phyloP scores from a whole-genome alignment of 2,329 filamentous ascomycete genomes.

The Alternaria sp. region DNA sequence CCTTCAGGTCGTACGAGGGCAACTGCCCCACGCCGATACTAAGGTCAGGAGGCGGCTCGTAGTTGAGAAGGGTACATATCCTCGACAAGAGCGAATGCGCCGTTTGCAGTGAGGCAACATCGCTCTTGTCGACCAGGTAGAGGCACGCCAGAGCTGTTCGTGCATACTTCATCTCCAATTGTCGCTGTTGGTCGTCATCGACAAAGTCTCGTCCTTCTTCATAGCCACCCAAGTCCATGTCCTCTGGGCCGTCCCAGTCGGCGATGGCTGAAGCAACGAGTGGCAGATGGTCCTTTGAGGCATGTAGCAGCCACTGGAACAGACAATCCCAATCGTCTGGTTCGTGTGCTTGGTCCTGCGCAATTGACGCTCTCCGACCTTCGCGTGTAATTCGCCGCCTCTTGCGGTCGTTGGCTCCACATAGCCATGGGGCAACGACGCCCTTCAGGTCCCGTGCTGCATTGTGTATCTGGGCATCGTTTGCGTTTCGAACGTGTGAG shows the following conservation, averaged over 20 bases:
- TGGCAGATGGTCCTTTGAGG: slow-evolving; percentile 68
- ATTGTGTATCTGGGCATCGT: slow-evolving; percentile 35
- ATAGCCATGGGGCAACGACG: slow-evolving; percentile 77
- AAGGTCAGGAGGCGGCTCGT: slow-evolving; percentile 64
- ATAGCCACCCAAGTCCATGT: slow-evolving; percentile 73
- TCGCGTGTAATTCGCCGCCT: slow-evolving; percentile 54
- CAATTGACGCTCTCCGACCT: slow-evolving; percentile 34
- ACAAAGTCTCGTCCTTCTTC: slow-evolving; percentile 63
- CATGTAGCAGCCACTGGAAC: slow-evolving; percentile 71
- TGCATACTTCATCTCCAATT: slow-evolving; percentile 71
- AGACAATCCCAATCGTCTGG: slow-evolving; percentile 72
- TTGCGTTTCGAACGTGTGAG: slow-evolving; percentile 31
- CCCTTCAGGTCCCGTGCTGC: slow-evolving; percentile 73
- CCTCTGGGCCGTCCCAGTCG: slow-evolving; percentile 77
- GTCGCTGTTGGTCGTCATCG: slow-evolving; percentile 66
- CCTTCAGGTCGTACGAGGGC: slow-evolving; percentile 53
- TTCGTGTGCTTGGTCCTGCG: slow-evolving; percentile 48
- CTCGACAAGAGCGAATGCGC: slow-evolving; percentile 69
- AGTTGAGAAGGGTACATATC: slow-evolving; percentile 67
- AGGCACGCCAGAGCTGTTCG: slow-evolving; percentile 73
- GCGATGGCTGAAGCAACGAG: slow-evolving; percentile 71
- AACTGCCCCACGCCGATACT: slow-evolving; percentile 53
- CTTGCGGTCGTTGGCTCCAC: slow-evolving; percentile 69
- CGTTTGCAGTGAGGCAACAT: slow-evolving; percentile 65
- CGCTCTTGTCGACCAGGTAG: slow-evolving; percentile 71